Conservation (phyloP, 75 land plant species). For the Selaginella moellendorffii region DNA sequence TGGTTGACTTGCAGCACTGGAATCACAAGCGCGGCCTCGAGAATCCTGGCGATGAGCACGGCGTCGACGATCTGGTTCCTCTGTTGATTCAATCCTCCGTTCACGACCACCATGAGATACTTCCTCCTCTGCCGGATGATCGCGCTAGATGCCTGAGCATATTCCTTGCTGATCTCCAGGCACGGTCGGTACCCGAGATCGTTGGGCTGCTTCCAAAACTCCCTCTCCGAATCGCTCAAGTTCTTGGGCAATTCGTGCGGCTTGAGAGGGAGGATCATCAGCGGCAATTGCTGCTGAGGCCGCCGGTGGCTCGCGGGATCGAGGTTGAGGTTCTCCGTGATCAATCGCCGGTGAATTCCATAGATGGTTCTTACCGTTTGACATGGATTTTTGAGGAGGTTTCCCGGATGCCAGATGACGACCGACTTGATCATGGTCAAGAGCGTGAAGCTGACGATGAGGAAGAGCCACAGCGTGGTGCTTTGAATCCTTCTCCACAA, state of each 20-base stretch:
- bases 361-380: not conserved
- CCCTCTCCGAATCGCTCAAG: not conserved
- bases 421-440: not conserved
- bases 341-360: too few relatives aligned
- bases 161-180: not conserved
- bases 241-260: not conserved
- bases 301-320: not conserved
- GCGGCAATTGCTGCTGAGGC: not conserved
- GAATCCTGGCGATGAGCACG: conserved; percentile 1
- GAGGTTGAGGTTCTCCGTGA: too few relatives aligned
- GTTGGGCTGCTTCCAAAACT: conserved; percentile 1
- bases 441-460: not conserved
- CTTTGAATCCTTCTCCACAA: not conserved
- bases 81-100: conserved; percentile 8
- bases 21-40: not conserved
- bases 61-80: conserved; percentile 7
- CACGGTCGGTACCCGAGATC: not conserved
- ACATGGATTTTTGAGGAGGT: not conserved
- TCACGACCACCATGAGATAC: not conserved
- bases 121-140: not conserved
- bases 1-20: conserved; percentile 5
- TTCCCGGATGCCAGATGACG: not conserved
- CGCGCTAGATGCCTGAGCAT: not conserved
- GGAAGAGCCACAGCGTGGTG: not conserved
- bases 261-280: not conserved